A percentile compares a stretch with the other conserved stretches of the same genome.
Evolutionary conservation across 441 rosid species (phyloP).

Genomic region (Sinapis alba): DNA sequence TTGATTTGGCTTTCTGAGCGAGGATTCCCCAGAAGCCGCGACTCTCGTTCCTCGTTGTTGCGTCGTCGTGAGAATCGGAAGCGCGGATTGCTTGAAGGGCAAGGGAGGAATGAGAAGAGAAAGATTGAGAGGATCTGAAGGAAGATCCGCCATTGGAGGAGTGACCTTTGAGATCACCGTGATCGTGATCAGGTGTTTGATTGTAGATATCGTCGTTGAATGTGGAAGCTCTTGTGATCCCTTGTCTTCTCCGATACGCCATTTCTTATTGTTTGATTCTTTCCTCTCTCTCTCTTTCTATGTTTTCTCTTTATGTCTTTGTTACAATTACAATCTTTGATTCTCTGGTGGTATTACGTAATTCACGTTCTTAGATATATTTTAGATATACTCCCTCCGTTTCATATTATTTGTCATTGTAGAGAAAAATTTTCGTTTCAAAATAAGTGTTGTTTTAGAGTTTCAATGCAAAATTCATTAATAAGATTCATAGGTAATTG

Average conservation of each 20-base stretch:
- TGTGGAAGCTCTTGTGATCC: conserved; percentile 70
- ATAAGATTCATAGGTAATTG: no score
- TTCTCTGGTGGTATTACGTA: conserved; percentile 41
- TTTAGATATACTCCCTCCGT: no score
- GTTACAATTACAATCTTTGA: conserved; percentile 25
- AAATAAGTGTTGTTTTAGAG: no score
- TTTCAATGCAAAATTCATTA: no score
- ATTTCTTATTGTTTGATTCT: conserved; percentile 34
- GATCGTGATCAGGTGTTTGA: conserved; percentile 44
- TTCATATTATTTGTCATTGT: no score
- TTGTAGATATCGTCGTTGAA: conserved; percentile 72
- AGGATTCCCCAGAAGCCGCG: conserved; percentile 95
- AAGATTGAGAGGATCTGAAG: conserved; percentile 49
- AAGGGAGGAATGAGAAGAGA: conserved; percentile 53
- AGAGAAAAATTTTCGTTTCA: no score
- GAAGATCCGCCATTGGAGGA: conserved; percentile 46
- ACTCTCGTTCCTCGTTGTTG: conserved; percentile 43
- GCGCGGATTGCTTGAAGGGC: conserved; percentile 88
- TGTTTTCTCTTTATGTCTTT: background rate
- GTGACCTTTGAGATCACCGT: conserved; percentile 40
- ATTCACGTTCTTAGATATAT: conserved; percentile 34
- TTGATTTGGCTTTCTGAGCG: conserved; percentile 95
- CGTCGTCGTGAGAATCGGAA: conserved; percentile 48
- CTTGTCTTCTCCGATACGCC: conserved; percentile 96
- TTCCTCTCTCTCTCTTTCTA: background rate